These are phyloP conservation scores for Nannizziopsis arthrosporioides DNA, from an alignment of 2,329 filamentous ascomycete genomes.

Conservation along the genomic window DNA sequence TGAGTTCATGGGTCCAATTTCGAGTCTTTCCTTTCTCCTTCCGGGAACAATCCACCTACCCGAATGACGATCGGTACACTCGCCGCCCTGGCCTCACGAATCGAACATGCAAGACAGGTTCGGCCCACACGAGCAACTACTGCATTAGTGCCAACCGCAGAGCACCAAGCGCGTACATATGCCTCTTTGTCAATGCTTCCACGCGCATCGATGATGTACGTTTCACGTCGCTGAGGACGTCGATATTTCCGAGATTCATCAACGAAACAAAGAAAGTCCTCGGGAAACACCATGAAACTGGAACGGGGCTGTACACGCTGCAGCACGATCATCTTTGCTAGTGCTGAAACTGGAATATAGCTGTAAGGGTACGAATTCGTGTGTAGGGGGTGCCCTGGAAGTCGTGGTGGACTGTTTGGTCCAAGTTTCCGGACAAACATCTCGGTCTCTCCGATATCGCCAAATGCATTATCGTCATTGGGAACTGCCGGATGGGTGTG, in stretches of 20 bases:
- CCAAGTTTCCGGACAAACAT: conserved; percentile 8
- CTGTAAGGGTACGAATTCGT: conserved; percentile 24
- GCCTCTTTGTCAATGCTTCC: conserved; percentile 28
- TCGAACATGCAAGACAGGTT: conserved; percentile 32
- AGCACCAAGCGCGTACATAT: conserved; percentile 36
- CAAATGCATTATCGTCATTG: neutral
- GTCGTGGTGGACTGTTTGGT: conserved; percentile 16
- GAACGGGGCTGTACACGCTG: conserved; percentile 8
- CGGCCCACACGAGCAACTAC: conserved; percentile 32
- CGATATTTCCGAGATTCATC: neutral
- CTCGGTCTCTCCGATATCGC: conserved; percentile 6
- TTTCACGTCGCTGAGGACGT: conserved; percentile 10
- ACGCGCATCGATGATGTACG: conserved; percentile 29
- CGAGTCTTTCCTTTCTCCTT: neutral
- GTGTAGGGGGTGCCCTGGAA: conserved; percentile 32
- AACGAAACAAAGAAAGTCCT: conserved; percentile 3
- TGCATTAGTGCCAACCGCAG: conserved; percentile 32
- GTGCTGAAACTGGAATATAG: conserved; percentile 22
- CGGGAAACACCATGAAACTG: conserved; percentile 2
- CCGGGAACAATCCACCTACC: conserved; percentile 18
- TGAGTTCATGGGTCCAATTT: neutral
- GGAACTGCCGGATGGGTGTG: conserved; percentile 6
- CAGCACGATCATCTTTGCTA: conserved; percentile 16
- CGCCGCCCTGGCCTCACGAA: conserved; percentile 33
- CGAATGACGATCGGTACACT: conserved; percentile 31